A percentile compares a stretch with the other conserved stretches of the same genome.
phyloP scores from a whole-genome alignment of 805 yeast genomes.

The Saturnispora halmiae region DNA sequence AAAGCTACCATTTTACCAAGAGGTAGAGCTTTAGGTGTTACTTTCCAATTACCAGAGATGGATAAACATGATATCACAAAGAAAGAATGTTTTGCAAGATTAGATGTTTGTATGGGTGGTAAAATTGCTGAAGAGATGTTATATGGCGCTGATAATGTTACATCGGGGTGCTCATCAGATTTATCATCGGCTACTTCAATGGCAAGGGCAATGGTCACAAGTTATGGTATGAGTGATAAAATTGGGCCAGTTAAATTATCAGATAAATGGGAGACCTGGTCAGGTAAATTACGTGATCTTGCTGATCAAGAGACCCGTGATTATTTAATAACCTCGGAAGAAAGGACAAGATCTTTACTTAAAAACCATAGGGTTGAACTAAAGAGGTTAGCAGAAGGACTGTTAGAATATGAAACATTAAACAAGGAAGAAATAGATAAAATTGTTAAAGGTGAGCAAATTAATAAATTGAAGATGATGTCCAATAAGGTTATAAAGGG shows the following conservation, averaged over 20 bases:
- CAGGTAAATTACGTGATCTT: constrained; percentile 72
- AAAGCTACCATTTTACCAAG: constrained; percentile 96
- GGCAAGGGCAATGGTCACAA: constrained; percentile 94
- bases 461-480: constrained; percentile 57
- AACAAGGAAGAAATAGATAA: constrained; percentile 85
- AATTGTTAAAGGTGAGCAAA: constrained; percentile 69
- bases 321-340: constrained; percentile 64
- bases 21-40: constrained; percentile 93
- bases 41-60: constrained; percentile 97
- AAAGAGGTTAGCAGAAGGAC: constrained; percentile 82
- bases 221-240: constrained; percentile 90
- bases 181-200: constrained; percentile 81
- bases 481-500: constrained; percentile 67
- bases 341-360: constrained; percentile 65
- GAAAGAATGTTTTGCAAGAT: constrained; percentile 78
- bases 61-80: constrained; percentile 92
- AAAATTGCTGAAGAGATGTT: constrained; percentile 92
- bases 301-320: constrained; percentile 90
- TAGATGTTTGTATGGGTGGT: constrained; percentile 99
- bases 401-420: constrained; percentile 90
- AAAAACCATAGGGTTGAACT: constrained; percentile 57
- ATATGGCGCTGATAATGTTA: constrained; percentile 85
- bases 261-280: constrained; percentile 94
- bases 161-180: constrained; percentile 93
- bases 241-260: constrained; percentile 88